Conservation (phyloP, 1,139 yeast species). For the Geotrichum candidum region DNA sequence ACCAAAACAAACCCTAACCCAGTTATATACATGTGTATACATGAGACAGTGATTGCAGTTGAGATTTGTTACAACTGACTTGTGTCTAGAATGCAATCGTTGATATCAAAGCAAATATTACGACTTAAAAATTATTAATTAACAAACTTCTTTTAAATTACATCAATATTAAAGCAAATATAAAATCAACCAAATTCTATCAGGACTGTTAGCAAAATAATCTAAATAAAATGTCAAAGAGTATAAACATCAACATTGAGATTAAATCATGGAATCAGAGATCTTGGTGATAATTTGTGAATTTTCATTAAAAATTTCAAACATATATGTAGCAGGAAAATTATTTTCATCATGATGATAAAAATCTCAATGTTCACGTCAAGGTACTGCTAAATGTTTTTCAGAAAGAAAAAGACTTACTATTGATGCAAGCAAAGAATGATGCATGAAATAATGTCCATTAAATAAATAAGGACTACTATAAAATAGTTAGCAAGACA, state of each 20-base stretch:
- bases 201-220: background rate
- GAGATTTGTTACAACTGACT: too few relatives aligned
- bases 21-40: too few relatives aligned
- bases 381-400: background rate
- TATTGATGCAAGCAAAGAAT: background rate
- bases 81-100: too few relatives aligned
- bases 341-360: conserved; percentile 4
- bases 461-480: background rate
- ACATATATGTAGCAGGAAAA: conserved; percentile 9
- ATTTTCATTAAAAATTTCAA: conserved; percentile 9
- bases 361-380: background rate
- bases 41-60: too few relatives aligned
- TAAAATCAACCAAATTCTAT: background rate
- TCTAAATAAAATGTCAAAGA: background rate
- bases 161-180: background rate
- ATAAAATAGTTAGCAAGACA: background rate
- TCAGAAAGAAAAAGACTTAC: background rate
- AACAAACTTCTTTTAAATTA: background rate
- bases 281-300: conserved; percentile 14
- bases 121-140: background rate
- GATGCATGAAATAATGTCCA: background rate
- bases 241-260: background rate
- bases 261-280: conserved; percentile 5
- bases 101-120: too few relatives aligned
- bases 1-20: too few relatives aligned